A percentile compares a stretch with the other conserved stretches of the same genome.
Conservation (phyloP, 129 eudicot species). For the Glebionis coronaria region DNA sequence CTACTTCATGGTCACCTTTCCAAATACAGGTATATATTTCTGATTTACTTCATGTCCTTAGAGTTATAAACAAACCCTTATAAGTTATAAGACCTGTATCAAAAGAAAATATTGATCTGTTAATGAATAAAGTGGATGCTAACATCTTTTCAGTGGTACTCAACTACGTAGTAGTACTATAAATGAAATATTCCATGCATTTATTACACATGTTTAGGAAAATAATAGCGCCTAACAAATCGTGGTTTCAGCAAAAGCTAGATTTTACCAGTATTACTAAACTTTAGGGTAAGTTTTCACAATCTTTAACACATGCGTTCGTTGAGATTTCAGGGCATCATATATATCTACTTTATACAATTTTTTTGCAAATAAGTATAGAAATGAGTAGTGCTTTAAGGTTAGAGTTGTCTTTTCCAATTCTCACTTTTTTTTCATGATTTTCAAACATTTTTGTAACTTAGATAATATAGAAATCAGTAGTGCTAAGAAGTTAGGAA, state of each 20-base stretch:
- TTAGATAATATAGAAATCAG: too few relatives aligned
- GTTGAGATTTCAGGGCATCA: too few relatives aligned
- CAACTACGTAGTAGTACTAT: too few relatives aligned
- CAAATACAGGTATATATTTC: constrained; percentile 50
- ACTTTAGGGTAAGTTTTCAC: background rate
- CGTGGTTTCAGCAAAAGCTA: background rate
- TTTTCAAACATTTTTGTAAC: too few relatives aligned
- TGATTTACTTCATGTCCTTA: background rate
- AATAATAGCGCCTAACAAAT: background rate
- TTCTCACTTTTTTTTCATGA: too few relatives aligned
- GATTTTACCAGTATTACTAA: background rate
- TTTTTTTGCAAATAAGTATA: too few relatives aligned
- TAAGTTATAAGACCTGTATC: too few relatives aligned
- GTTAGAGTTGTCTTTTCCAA: too few relatives aligned
- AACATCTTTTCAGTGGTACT: too few relatives aligned
- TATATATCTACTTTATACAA: too few relatives aligned
- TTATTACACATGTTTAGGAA: background rate
- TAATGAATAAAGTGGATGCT: background rate
- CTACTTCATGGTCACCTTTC: constrained; percentile 64
- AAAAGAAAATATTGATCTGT: background rate
- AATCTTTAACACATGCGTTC: background rate
- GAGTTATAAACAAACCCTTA: background rate
- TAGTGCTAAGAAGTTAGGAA: too few relatives aligned
- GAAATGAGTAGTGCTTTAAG: too few relatives aligned
- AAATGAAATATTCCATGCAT: background rate